A percentile compares a stretch with the other conserved stretches of the same genome.
These are phyloP conservation scores for Marasmius tenuissimus DNA, from an alignment of 1,284 basidiomycete species.

Conservation along the genomic window DNA sequence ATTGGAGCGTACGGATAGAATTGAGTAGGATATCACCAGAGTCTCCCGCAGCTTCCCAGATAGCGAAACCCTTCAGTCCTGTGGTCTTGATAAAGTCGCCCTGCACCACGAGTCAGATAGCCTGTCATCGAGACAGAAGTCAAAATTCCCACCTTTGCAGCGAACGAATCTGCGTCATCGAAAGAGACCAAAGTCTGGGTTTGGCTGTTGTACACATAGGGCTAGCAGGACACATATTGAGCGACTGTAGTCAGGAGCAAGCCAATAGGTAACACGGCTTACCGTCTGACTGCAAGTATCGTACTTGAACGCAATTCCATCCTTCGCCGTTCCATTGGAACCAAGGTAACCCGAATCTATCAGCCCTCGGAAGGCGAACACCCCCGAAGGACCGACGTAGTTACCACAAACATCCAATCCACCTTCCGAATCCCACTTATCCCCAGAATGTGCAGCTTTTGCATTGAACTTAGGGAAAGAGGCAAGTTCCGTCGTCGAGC, in stretches of 20 bases:
- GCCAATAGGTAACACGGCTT: conserved; percentile 21
- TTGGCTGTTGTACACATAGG: conserved; percentile 59
- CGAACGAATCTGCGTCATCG: conserved; percentile 42
- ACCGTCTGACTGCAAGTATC: conserved; percentile 72
- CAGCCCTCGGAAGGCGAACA: conserved; percentile 60
- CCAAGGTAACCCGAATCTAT: conserved; percentile 52
- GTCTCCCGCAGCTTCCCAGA: conserved; percentile 58
- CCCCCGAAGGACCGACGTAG: conserved; percentile 36
- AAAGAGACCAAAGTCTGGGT: conserved; percentile 59
- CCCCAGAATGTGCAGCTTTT: conserved; percentile 8
- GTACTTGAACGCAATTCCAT: conserved; percentile 49
- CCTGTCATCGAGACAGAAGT: neutral
- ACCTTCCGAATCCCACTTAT: conserved; percentile 8
- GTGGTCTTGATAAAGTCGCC: conserved; percentile 37
- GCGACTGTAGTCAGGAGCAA: neutral
- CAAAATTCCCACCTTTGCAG: conserved; percentile 30
- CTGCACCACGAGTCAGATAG: neutral
- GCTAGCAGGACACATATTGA: conserved; percentile 33
- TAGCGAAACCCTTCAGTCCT: conserved; percentile 50
- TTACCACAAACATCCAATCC: conserved; percentile 10
- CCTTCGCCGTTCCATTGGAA: conserved; percentile 47
- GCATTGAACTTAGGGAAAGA: conserved; percentile 8
- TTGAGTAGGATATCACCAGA: conserved; percentile 46
- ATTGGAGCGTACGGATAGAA: conserved; percentile 32
- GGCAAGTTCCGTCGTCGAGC: conserved; percentile 1